These are phyloP conservation scores for Blepharisma stoltei DNA, from an alignment of 73 alveolate genomes.

Conservation along the genomic window DNA sequence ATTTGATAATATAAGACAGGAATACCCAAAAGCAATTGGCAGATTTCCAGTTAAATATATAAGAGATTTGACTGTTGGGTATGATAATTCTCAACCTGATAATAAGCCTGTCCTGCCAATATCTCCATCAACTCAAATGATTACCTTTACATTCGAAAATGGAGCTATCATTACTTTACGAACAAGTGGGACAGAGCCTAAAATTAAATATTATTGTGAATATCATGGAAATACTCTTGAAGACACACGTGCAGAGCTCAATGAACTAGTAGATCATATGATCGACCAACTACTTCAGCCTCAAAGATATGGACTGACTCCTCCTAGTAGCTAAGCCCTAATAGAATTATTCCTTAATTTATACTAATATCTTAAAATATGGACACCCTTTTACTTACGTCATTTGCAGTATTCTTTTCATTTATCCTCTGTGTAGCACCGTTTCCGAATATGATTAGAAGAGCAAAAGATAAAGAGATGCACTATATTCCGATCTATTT, in stretches of 20 bases:
- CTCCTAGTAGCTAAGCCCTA: background rate
- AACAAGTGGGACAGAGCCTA: slow-evolving; percentile 58
- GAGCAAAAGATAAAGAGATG: too few relatives aligned
- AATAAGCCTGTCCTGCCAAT: slow-evolving; percentile 46
- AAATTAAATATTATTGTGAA: slow-evolving; percentile 46
- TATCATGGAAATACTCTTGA: slow-evolving; percentile 31
- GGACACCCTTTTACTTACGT: too few relatives aligned
- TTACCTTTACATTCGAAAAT: slow-evolving; percentile 46
- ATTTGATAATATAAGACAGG: slow-evolving; percentile 38
- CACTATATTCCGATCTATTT: too few relatives aligned
- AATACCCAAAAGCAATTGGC: slow-evolving; percentile 37
- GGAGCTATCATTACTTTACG: slow-evolving; percentile 32
- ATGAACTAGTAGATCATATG: slow-evolving; percentile 27
- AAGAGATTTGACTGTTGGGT: slow-evolving; percentile 53
- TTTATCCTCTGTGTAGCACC: too few relatives aligned
- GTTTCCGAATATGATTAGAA: too few relatives aligned
- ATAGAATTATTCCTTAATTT: too few relatives aligned
- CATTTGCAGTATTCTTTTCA: too few relatives aligned
- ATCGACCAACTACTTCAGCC: slow-evolving; percentile 35
- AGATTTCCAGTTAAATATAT: slow-evolving; percentile 41
- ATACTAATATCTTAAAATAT: too few relatives aligned
- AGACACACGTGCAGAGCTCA: slow-evolving; percentile 23
- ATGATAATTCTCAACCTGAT: slow-evolving; percentile 46
- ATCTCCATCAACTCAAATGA: slow-evolving; percentile 44
- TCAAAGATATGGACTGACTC: slow-evolving; percentile 28